phyloP scores from a whole-genome alignment of 768 basidiomycete species.

The Hemileccinum rubropunctum region DNA sequence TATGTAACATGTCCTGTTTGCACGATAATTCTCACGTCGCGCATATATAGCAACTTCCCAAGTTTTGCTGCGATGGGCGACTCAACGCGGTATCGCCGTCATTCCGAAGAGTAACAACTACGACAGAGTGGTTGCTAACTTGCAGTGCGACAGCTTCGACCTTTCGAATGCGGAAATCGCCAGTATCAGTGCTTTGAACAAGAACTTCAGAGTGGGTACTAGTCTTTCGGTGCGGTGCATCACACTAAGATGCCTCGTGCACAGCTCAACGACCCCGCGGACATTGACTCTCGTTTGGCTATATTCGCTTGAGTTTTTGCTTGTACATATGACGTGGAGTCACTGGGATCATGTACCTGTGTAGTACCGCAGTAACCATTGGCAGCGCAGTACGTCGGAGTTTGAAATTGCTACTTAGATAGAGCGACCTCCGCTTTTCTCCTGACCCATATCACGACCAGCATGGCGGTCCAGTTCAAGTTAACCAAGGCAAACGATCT shows the following conservation, averaged over 20 bases:
- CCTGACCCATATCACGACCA: conserved; percentile 39
- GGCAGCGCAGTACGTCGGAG: conserved; percentile 41
- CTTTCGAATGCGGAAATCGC: conserved; percentile 59
- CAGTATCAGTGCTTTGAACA: conserved; percentile 57
- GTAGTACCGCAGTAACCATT: background rate
- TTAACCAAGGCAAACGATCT: conserved; percentile 52
- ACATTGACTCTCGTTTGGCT: conserved; percentile 60
- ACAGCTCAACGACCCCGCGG: conserved; percentile 69
- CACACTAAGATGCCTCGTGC: conserved; percentile 4
- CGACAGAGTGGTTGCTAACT: conserved; percentile 41
- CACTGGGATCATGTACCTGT: too few relatives aligned
- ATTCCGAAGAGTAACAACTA: conserved; percentile 67
- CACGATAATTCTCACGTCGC: conserved; percentile 2
- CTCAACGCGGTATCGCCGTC: conserved; percentile 69
- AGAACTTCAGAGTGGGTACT: conserved; percentile 54
- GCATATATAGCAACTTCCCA: conserved; percentile 53
- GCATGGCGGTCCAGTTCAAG: conserved; percentile 57
- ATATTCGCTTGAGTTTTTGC: conserved; percentile 60
- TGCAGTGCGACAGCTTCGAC: conserved; percentile 45
- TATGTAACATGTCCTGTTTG: conserved; percentile 21
- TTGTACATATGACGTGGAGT: background rate
- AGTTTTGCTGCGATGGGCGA: conserved; percentile 77
- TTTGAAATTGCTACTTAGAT: conserved; percentile 35
- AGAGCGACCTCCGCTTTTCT: conserved; percentile 4
- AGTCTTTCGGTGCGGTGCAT: background rate